Percentiles rank a stretch among this genome's conserved stretches.
These are phyloP conservation scores for Termitomyces bulborhizus DNA, from an alignment of 768 basidiomycete genomes.

Conservation along the genomic window DNA sequence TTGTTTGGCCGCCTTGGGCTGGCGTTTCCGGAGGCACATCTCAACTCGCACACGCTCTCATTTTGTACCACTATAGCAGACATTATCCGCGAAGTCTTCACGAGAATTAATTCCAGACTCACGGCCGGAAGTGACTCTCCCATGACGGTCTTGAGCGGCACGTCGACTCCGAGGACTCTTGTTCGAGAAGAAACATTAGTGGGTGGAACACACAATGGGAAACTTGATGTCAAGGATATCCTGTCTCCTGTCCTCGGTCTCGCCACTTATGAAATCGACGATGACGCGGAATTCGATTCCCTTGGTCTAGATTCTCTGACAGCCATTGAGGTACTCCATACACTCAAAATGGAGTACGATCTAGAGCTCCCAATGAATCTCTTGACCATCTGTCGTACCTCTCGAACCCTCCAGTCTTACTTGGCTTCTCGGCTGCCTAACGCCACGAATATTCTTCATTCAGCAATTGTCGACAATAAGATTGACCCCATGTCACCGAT, in stretches of 20 bases:
- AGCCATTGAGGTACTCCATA: constrained; percentile 54
- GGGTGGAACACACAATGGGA: constrained; percentile 15
- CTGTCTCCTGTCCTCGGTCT: constrained; percentile 45
- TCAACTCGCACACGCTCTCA: constrained; percentile 24
- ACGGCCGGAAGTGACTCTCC: constrained; percentile 3
- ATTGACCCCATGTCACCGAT: not conserved
- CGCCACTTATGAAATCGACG: constrained; percentile 28
- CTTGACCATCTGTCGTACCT: constrained; percentile 33
- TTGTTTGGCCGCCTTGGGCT: constrained; percentile 31
- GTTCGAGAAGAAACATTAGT: constrained; percentile 28
- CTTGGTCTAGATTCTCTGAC: constrained; percentile 63
- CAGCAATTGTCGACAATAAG: not conserved
- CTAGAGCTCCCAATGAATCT: constrained; percentile 38
- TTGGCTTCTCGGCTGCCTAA: constrained; percentile 9
- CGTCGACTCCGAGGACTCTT: constrained; percentile 33
- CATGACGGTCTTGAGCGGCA: constrained; percentile 12
- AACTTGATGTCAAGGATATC: constrained; percentile 27
- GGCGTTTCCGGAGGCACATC: constrained; percentile 25
- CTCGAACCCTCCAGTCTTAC: constrained; percentile 30
- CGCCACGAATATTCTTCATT: not conserved
- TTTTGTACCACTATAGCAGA: constrained; percentile 31
- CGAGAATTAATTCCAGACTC: constrained; percentile 5
- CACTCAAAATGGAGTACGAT: constrained; percentile 34
- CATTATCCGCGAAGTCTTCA: constrained; percentile 23
- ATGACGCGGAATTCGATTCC: constrained; percentile 38